Percentiles rank a stretch among this genome's conserved stretches.
These are phyloP conservation scores for Pseudocercospora macadamiae DNA, from an alignment of 2,329 filamentous ascomycete genomes.

Conservation along the genomic window DNA sequence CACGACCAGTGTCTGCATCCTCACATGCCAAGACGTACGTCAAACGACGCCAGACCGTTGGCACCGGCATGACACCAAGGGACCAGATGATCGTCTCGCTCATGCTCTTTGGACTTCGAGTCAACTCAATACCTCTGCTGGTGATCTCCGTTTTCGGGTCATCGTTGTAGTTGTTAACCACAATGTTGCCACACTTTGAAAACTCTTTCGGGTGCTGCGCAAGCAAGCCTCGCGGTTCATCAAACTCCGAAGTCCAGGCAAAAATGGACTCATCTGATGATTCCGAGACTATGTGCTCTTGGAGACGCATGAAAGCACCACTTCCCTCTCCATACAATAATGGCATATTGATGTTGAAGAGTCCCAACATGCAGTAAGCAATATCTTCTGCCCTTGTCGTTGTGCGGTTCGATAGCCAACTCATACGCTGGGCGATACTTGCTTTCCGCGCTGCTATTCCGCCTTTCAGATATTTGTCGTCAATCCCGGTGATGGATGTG, in stretches of 20 bases:
- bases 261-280: slow-evolving; percentile 8
- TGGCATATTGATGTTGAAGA: slow-evolving; percentile 50
- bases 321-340: slow-evolving; percentile 45
- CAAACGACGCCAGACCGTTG: not conserved
- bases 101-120: not conserved
- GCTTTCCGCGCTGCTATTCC: not conserved
- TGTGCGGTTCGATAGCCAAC: slow-evolving; percentile 27
- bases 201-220: not conserved
- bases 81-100: not conserved
- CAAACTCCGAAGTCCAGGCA: not conserved
- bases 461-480: not conserved
- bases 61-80: not conserved
- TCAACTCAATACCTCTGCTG: not conserved
- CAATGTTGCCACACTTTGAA: not conserved
- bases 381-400: slow-evolving; percentile 21
- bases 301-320: slow-evolving; percentile 17
- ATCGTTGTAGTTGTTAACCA: not conserved
- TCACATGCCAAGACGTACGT: not conserved
- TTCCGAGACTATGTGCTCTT: slow-evolving; percentile 15
- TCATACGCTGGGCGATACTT: slow-evolving; percentile 6
- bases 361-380: slow-evolving; percentile 22
- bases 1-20: not conserved
- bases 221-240: not conserved
- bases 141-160: not conserved
- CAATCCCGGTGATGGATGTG: slow-evolving; percentile 3